Evolutionary conservation across 257 asterid genomes (phyloP), one percentile per base, ranked within the genome.

Genomic region (Paraleonurus japonicus): DNA sequence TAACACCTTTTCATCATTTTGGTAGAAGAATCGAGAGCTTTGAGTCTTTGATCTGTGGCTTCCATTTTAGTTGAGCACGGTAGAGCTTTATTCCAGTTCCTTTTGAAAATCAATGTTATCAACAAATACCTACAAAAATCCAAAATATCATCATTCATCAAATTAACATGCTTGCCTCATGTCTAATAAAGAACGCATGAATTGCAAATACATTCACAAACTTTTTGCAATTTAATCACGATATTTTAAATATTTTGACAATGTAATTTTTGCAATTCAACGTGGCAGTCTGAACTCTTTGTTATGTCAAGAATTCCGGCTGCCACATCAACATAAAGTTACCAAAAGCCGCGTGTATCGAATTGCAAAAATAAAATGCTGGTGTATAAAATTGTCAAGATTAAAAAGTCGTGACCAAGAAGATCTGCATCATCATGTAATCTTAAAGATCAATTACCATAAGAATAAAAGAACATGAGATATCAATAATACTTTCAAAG

Each of bases 81-180:
- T 16, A 50, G 35, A 35, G 24, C 70, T 63, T 74, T 68, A 84
- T 72, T 92, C 98, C 80, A 93, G 81, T 80, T 93, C 98, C 92
- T 93, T 93, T 55, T 82, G 83, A 78, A 93, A 90, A 83, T 93
- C 98, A 17, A 90, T 76, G 68, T 89, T 93, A 81, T 93, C 98
- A 50, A 93, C 98, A 51, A 93, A 93, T 30, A 93, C 98, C 98
- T 93, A 90, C 84, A 78, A 73, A 37, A 60, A 50, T 47, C 10
- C 20, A 62, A 76, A 60, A 3, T 4, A 69, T 67, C 47, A 1
- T 24, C 22, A 16, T 61, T 41, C 39, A 59, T 35, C 11, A 6
- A 15, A 3, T 58, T 4, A 45, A 37, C 13, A 16, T 48, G 23
- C 26, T 23, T 1, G 53, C 59, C 71, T n/a, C 30, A 28, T 53